Evolutionary conservation across 2,329 filamentous ascomycete genomes (phyloP).

Genomic region (Aurifilum marmelostoma): DNA sequence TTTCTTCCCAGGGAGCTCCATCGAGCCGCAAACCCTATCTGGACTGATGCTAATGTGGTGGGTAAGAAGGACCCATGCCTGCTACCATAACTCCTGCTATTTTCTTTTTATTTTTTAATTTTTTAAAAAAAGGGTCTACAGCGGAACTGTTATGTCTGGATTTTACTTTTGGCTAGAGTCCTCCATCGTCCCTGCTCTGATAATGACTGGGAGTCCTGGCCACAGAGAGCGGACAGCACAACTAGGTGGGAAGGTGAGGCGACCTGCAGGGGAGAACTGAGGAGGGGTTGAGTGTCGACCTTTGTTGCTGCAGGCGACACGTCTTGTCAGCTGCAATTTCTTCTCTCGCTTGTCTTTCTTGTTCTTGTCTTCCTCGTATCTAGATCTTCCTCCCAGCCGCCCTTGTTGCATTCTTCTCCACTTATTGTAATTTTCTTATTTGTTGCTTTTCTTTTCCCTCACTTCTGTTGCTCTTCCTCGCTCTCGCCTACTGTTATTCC

Average conservation of each 20-base stretch:
- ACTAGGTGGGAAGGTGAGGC: not conserved
- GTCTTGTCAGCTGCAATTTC: not conserved
- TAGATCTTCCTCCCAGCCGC: not conserved
- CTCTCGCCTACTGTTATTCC: not conserved
- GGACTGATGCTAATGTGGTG: too few relatives aligned
- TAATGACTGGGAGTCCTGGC: not conserved
- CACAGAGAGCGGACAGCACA: not conserved
- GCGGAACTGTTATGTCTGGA: too few relatives aligned
- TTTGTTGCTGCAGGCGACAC: not conserved
- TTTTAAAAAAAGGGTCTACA: too few relatives aligned
- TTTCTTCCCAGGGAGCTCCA: not conserved
- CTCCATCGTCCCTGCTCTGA: not conserved
- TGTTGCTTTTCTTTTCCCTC: not conserved
- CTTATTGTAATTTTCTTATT: not conserved
- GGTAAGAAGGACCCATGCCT: not conserved
- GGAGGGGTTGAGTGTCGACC: not conserved
- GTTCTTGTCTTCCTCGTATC: not conserved
- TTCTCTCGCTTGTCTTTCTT: not conserved
- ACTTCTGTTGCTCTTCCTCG: too few relatives aligned
- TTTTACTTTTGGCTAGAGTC: not conserved
- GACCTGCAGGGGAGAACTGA: not conserved
- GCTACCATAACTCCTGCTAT: not conserved
- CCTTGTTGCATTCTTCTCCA: not conserved
- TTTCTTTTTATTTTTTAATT: too few relatives aligned
- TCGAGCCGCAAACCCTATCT: conserved; percentile 4